Base-by-base conservation (phyloP, 2,329 filamentous ascomycete genomes). In the Simplicillium sp. region DNA sequence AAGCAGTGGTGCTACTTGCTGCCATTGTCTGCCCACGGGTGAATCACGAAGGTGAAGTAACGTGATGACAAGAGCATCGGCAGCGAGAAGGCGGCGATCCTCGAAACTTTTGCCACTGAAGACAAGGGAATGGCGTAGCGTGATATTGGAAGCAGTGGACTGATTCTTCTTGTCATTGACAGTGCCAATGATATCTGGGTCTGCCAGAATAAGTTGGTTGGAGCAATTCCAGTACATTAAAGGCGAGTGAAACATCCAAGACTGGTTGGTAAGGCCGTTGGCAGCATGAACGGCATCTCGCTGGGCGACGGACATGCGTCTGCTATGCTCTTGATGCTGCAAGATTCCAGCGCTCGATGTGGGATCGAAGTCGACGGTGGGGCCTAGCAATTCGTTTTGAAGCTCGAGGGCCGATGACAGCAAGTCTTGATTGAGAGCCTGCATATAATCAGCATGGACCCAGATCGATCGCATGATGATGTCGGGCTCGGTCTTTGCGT, bases 381-480 rank as follows among this genome's bases (percentile, higher is more conserved):
- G 62, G 7, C 81, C 82, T 11, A 89, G 67, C 3, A 90, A 66
- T 43, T 72, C 69, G 53, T 87, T 70, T 55, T 90, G 85, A 38
- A 90, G 69, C 46, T 78, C 69, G 36, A 90, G 65, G 8, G 83
- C 83, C 34, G 75, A 72, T 28, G 75, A 65, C 35, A 90, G 65
- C 11, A 89, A 71, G 7, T 79, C 66, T 39, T 70, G 69, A 38
- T 84, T 69, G 29, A 90, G 68, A 11, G 84, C 85, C 52, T 80
- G 71, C 80, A 89, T 89, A 54, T 88, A 88, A 56, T 75, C 82
- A 46, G 83, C 84, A 54, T 89, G 84, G 13, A 90, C 73, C 85
- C 85, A 90, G 42, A 87, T 74, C 43, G 85, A 85, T 49, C 84
- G 82, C 77, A 90, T 84, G 42, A 84, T 77, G n/a, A 90, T 78